These are phyloP conservation scores for Pseudocercospora vitis DNA, from an alignment of 2,329 filamentous ascomycete genomes.

Conservation along the genomic window DNA sequence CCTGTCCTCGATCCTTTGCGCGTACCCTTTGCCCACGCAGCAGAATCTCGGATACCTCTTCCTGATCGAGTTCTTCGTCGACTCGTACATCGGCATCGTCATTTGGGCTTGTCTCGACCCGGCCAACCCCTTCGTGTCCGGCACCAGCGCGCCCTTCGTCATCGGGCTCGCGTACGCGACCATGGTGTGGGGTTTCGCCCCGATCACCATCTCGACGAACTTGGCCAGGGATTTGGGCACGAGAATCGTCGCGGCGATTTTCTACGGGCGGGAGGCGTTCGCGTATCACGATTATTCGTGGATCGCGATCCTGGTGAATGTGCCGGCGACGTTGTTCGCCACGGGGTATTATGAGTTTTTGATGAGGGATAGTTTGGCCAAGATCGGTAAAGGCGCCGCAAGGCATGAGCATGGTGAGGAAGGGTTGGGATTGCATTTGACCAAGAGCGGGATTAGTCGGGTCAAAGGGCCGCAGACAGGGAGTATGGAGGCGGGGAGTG, in stretches of 20 bases:
- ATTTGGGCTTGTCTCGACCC: conserved; percentile 61
- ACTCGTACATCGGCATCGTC: conserved; percentile 56
- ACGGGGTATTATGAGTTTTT: conserved; percentile 57
- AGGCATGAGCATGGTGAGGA: conserved; percentile 55
- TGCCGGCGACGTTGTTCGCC: conserved; percentile 58
- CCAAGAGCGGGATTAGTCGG: conserved; percentile 34
- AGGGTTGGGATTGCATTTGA: conserved; percentile 47
- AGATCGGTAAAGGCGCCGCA: conserved; percentile 53
- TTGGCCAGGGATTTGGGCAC: conserved; percentile 60
- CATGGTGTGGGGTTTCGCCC: conserved; percentile 58
- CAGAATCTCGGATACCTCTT: conserved; percentile 58
- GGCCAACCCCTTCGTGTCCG: conserved; percentile 58
- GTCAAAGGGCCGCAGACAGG: background rate
- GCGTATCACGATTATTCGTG: conserved; percentile 50
- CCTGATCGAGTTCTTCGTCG: conserved; percentile 60
- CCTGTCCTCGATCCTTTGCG: conserved; percentile 48
- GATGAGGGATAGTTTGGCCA: conserved; percentile 54
- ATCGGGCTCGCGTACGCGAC: conserved; percentile 57
- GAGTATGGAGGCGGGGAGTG: background rate
- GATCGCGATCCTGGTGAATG: conserved; percentile 57
- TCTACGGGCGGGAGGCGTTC: conserved; percentile 55
- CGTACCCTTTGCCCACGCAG: conserved; percentile 53
- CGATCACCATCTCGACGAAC: conserved; percentile 58
- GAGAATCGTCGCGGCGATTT: conserved; percentile 59
- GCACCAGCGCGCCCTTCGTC: conserved; percentile 51